A percentile compares a stretch with the other conserved stretches of the same genome.
Conservation (phyloP, 2,329 filamentous ascomycete species). For the Emmonsiellopsis sp. region DNA sequence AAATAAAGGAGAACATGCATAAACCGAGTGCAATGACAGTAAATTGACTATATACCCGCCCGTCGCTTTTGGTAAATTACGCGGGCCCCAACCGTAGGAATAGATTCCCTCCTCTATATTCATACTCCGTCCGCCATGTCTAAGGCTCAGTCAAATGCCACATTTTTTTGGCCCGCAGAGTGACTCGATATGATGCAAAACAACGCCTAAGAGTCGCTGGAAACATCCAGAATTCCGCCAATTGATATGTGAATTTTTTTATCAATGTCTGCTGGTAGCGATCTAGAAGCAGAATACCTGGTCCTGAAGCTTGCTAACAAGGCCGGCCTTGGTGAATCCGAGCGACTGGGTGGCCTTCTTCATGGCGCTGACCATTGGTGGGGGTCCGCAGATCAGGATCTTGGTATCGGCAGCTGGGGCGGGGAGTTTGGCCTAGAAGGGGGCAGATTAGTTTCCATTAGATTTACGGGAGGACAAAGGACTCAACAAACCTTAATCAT, state of each 20-base stretch:
- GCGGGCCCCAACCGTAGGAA: too few relatives aligned
- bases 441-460: neutral
- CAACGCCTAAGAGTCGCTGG: too few relatives aligned
- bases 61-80: too few relatives aligned
- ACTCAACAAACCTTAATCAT: constrained; percentile 69
- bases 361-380: constrained; percentile 91
- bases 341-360: constrained; percentile 90
- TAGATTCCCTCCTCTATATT: too few relatives aligned
- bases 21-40: too few relatives aligned
- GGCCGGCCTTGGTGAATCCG: constrained; percentile 83
- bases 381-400: constrained; percentile 87
- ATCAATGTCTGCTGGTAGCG: neutral
- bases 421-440: constrained; percentile 49
- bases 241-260: neutral
- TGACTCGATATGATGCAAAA: too few relatives aligned
- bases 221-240: neutral
- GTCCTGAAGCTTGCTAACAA: constrained; percentile 95
- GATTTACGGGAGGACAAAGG: constrained; percentile 12
- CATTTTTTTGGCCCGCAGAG: too few relatives aligned
- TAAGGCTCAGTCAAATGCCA: too few relatives aligned
- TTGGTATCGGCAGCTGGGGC: constrained; percentile 80
- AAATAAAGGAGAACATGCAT: too few relatives aligned
- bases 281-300: constrained; percentile 91
- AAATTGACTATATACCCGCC: too few relatives aligned
- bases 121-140: too few relatives aligned